Evolutionary conservation across 148 eudicot species (phyloP), one percentile per base, ranked within the genome.

Genomic region (Chenopodium quinoa): DNA sequence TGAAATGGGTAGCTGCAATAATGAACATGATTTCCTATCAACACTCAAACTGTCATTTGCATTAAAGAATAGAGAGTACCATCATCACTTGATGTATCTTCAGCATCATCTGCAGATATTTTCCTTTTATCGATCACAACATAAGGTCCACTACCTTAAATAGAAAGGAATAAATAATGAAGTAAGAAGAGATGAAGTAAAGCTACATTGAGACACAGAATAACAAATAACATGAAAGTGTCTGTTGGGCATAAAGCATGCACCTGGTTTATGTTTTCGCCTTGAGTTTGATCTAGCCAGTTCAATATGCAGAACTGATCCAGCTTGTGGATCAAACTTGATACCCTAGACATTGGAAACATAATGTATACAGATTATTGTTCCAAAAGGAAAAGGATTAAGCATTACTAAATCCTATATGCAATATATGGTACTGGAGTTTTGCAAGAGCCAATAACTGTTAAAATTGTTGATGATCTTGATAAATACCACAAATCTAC

Each of bases 211-310:
- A 64, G 44, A 40, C 5, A 40, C 7, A 40, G 7, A 19, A 78
- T n/a, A 37, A 22, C 29, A 63, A 16, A 27, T 10, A 32, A 70
- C 60, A 71, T 25, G 71, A 60, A 72, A 32, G 12, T 46, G 19
- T 5, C 31, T 81, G 40, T 71, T 34, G 17, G 48, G 14, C 34
- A 48, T 11, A 63, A 31, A 72, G 25, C 17, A 4, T 54, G 65
- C 84, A 93, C 98, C 96, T 83, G 94, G 87, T 71, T 84, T 93
- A 40, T 80, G 83, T 79, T 86, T 92, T 72, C 97, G 85, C 84
- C 92, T 91, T 19, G 98, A 95, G 82, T 95, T 95, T 71, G 97
- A 88, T 86, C 97, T 95, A 75, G 98, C 98, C 71, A 93, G 82
- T 84, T 95, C 98, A 82, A 95, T 86, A 82, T 93, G 94, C 82